A percentile compares a stretch with the other conserved stretches of the same genome.
Evolutionary conservation across 2,329 filamentous ascomycete genomes (phyloP).

Genomic region (Chaetomiaceae sp.): DNA sequence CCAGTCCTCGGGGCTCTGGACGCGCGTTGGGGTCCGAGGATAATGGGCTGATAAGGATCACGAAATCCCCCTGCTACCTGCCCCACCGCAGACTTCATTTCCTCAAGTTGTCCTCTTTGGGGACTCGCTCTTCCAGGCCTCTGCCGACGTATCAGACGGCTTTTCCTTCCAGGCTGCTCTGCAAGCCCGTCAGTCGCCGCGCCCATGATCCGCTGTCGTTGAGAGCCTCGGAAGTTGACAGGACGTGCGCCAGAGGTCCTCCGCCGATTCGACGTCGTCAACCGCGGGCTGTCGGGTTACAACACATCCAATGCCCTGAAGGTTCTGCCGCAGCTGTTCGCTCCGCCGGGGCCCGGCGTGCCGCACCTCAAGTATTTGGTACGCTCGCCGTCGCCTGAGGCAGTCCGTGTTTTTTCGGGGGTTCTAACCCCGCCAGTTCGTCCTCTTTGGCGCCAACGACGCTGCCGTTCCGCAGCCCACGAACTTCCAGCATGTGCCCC

Average conservation of each 20-base stretch:
- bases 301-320: slow-evolving; percentile 69
- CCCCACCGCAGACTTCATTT: slow-evolving; percentile 43
- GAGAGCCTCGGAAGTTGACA: slow-evolving; percentile 3
- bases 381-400: slow-evolving; percentile 23
- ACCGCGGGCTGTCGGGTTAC: slow-evolving; percentile 82
- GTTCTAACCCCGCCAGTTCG: slow-evolving; percentile 41
- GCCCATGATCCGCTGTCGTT: not conserved
- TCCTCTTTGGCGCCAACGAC: slow-evolving; percentile 90
- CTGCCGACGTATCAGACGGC: slow-evolving; percentile 54
- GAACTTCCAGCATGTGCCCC: slow-evolving; percentile 67
- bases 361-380: slow-evolving; percentile 64
- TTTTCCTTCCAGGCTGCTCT: slow-evolving; percentile 71
- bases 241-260: slow-evolving; percentile 54
- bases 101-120: slow-evolving; percentile 80
- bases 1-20: no score
- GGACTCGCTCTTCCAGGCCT: slow-evolving; percentile 77
- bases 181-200: slow-evolving; percentile 52
- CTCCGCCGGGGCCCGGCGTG: slow-evolving; percentile 50
- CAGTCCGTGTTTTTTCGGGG: not conserved
- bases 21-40: not conserved
- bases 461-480: slow-evolving; percentile 59
- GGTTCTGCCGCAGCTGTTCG: slow-evolving; percentile 64
- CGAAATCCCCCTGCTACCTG: not conserved
- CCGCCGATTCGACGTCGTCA: slow-evolving; percentile 77
- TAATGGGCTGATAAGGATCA: slow-evolving; percentile 1